phyloP scores from a whole-genome alignment of 192 early-diverging fungal species.

The Entomortierella chlamydospora region DNA sequence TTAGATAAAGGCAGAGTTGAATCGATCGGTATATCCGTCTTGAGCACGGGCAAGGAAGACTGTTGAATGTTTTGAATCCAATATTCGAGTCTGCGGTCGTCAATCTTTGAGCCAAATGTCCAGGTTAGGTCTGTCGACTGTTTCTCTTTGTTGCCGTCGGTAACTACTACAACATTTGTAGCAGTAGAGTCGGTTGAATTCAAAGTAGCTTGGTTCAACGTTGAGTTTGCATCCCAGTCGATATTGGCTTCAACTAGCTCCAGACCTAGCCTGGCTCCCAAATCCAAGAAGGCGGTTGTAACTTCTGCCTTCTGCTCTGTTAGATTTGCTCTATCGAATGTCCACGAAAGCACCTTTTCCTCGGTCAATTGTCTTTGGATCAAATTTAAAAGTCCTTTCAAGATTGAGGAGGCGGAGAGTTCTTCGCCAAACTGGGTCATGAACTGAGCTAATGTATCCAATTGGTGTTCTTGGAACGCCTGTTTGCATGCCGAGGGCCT shows the following conservation, averaged over 20 bases:
- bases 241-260: not conserved
- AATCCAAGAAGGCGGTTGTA: constrained; percentile 36
- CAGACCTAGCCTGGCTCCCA: constrained; percentile 29
- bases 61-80: constrained; percentile 31
- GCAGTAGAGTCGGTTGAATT: too few species aligned
- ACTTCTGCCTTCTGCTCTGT: constrained; percentile 45
- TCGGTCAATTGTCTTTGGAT: constrained; percentile 25
- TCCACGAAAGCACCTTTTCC: constrained; percentile 26
- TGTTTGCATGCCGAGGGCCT: constrained; percentile 17
- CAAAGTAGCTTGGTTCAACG: too few species aligned
- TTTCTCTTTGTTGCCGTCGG: not conserved
- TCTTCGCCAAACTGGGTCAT: constrained; percentile 28
- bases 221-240: not conserved
- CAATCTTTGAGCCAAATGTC: constrained; percentile 39
- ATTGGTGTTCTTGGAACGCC: constrained; percentile 39
- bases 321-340: constrained; percentile 41
- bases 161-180: too few species aligned
- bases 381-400: constrained; percentile 36
- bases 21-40: constrained; percentile 6
- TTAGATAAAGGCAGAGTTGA: not conserved
- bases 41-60: constrained; percentile 12
- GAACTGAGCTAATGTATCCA: constrained; percentile 35
- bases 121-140: constrained; percentile 32
- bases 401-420: constrained; percentile 30
- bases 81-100: constrained; percentile 44